A percentile compares a stretch with the other conserved stretches of the same genome.
Evolutionary conservation across 106 monocot genomes (phyloP).

Genomic region (Posidonia australis): DNA sequence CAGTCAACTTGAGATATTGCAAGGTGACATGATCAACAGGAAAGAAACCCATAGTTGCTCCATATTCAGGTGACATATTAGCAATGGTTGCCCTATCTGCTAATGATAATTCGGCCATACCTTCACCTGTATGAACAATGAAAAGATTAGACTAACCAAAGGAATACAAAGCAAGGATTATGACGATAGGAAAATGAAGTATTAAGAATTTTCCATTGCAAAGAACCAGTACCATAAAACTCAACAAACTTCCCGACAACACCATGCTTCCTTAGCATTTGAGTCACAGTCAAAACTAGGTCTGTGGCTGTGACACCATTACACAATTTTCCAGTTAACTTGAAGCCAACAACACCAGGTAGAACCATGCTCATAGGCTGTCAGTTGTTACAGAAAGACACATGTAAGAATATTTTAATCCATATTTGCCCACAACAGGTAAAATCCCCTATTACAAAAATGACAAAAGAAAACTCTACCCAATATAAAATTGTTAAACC

Average conservation of each 20-base stretch:
- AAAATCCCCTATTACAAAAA: no score
- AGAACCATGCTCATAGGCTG: slow-evolving; percentile 97
- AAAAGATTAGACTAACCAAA: neutral
- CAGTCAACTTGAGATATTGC: slow-evolving; percentile 77
- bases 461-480: no score
- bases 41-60: slow-evolving; percentile 98
- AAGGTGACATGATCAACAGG: slow-evolving; percentile 87
- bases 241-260: slow-evolving; percentile 98
- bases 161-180: neutral
- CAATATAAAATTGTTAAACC: no score
- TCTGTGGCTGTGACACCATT: slow-evolving; percentile 92
- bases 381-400: no score
- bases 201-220: neutral
- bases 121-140: slow-evolving; percentile 44
- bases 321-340: slow-evolving; percentile 50
- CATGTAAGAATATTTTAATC: no score
- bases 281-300: slow-evolving; percentile 80
- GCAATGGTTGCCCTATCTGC: slow-evolving; percentile 93
- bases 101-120: slow-evolving; percentile 60
- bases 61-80: slow-evolving; percentile 98
- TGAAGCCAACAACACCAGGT: slow-evolving; percentile 88
- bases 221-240: slow-evolving; percentile 93
- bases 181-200: neutral
- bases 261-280: slow-evolving; percentile 86
- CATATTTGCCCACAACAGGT: no score